These are phyloP conservation scores for Cadophora luteo-olivacea DNA, from an alignment of 2,329 filamentous ascomycete genomes.

Conservation along the genomic window DNA sequence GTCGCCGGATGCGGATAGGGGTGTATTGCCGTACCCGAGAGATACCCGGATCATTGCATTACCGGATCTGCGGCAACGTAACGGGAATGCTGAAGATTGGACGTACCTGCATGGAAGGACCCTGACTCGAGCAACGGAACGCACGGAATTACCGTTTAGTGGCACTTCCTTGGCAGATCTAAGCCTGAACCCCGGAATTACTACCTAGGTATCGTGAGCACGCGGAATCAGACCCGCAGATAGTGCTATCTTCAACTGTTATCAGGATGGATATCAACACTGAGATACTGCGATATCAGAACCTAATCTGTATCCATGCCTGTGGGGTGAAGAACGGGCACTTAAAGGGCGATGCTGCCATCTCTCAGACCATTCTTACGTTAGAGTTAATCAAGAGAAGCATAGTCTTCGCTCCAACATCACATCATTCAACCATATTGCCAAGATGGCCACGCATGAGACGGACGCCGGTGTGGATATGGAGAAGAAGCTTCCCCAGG, in stretches of 20 bases:
- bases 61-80: not conserved
- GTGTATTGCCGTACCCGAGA: not conserved
- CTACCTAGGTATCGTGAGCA: not conserved
- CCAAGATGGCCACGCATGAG: not conserved
- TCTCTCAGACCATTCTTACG: not conserved
- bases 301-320: not conserved
- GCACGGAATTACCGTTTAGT: not conserved
- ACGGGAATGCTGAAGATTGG: not conserved
- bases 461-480: not conserved
- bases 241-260: not conserved
- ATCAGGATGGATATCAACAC: not conserved
- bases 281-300: not conserved
- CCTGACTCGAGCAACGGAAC: not conserved
- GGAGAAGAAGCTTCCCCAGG: constrained; percentile 5
- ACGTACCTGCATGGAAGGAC: not conserved
- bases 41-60: not conserved
- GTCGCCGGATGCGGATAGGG: not conserved
- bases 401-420: not conserved
- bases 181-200: not conserved
- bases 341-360: constrained; percentile 1
- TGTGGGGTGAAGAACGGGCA: not conserved
- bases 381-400: not conserved
- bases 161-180: not conserved
- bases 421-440: not conserved
- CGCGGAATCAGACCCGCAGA: not conserved